phyloP scores from a whole-genome alignment of 768 basidiomycete genomes.

The Suillus luteus region DNA sequence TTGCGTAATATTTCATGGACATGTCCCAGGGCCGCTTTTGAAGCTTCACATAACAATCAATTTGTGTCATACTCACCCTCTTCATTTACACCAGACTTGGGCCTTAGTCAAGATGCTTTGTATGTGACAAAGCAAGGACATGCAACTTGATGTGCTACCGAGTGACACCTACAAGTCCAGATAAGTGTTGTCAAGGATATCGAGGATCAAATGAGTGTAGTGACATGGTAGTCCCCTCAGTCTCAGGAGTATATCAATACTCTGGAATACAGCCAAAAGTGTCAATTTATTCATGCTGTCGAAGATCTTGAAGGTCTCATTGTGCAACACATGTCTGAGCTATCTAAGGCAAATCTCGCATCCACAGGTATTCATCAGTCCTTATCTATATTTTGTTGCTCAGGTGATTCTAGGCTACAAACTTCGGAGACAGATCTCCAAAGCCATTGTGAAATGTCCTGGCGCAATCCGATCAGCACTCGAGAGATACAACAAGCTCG shows the following conservation, averaged over 20 bases:
- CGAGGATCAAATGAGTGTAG: conserved; percentile 29
- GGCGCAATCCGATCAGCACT: conserved; percentile 36
- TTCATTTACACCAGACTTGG: conserved; percentile 17
- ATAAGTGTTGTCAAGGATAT: conserved; percentile 1
- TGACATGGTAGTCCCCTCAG: conserved; percentile 29
- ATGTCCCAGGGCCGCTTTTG: not conserved
- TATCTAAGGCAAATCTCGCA: not conserved
- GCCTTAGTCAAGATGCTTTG: conserved; percentile 20
- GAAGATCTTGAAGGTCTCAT: not conserved
- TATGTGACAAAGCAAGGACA: conserved; percentile 24
- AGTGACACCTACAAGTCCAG: conserved; percentile 19
- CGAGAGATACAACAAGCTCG: conserved; percentile 33
- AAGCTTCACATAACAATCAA: not conserved
- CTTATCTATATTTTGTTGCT: not conserved
- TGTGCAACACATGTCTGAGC: not conserved
- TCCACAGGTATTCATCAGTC: not conserved
- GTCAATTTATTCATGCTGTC: not conserved
- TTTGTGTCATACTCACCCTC: conserved; percentile 20
- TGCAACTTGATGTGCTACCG: conserved; percentile 19
- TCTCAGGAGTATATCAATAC: conserved; percentile 26
- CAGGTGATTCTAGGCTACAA: conserved; percentile 25
- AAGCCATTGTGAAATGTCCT: conserved; percentile 33
- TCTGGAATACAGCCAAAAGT: conserved; percentile 3
- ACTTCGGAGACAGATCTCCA: conserved; percentile 35
- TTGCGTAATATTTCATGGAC: not conserved